Evolutionary conservation across 2,329 filamentous ascomycete species (phyloP), one percentile per base, ranked within the genome.

Genomic region (Pseudopyricularia cyperi): DNA sequence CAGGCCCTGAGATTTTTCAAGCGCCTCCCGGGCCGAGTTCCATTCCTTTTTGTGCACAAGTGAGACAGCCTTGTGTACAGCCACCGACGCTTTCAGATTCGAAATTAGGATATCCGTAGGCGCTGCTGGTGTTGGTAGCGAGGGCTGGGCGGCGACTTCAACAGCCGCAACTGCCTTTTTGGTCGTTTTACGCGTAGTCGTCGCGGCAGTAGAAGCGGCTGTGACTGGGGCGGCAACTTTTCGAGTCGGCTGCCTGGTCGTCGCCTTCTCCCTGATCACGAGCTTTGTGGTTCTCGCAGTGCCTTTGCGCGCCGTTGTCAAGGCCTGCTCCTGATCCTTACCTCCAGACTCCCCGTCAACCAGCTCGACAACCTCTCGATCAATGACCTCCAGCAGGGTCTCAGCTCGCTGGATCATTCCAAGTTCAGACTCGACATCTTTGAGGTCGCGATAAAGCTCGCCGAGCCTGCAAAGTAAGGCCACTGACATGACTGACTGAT

Each of bases 391-490:
- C 24, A 75, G 64, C 56, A 73, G 73, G 12, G 65, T 65, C 56
- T 80, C 77, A 6, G 76, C 78, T 37, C 69, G 67, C 48, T 63
- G 61, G 22, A 80, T 62, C 58, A 77, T 68, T 17, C 68, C 62
- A 8, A 59, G 53, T 39, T 73, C 74, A 26, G 66, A 66, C 14
- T 71, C 68, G 6, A 66, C 61, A 19, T 78, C 69, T 19, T 69
- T 69, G 44, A 71, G 66, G 37, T 72, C 68, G n/a, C 72, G 70
- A 57, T 74, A 80, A 15, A 83, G 70, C 47, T 74, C 74, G 32
- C 77, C 75, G 6, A 83, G 66, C 57, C 77, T 71, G 52, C 77
- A 79, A 0, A 77, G 71, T 30, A 83, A 65, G 7, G 68, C 58
- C 53, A 75, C 65, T 57, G 68, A 61, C 56, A 69, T 60, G 64